phyloP scores from a whole-genome alignment of 768 basidiomycete species.

The Kwoniella sp. region DNA sequence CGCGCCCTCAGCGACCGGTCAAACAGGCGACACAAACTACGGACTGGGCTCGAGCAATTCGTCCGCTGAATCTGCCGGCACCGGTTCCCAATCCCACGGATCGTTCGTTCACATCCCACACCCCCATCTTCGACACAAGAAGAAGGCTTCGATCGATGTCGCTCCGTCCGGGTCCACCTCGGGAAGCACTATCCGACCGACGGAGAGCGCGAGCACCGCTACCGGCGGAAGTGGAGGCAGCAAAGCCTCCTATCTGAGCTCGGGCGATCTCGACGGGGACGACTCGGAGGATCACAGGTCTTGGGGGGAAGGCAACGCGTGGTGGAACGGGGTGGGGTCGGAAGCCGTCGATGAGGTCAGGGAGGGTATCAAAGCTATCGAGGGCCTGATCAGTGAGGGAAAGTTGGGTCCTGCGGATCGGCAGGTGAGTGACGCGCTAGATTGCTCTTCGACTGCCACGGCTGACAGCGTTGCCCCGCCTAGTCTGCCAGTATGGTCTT shows the following conservation, averaged over 20 bases:
- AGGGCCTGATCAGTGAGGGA: slow-evolving; percentile 19
- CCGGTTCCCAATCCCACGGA: slow-evolving; percentile 17
- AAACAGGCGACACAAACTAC: not conserved
- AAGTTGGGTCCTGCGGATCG: slow-evolving; percentile 21
- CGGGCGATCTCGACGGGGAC: slow-evolving; percentile 58
- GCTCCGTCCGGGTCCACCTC: slow-evolving; percentile 3
- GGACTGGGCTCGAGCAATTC: slow-evolving; percentile 14
- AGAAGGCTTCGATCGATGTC: slow-evolving; percentile 6
- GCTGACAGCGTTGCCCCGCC: not conserved
- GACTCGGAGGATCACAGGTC: slow-evolving; percentile 44
- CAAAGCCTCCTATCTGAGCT: slow-evolving; percentile 29
- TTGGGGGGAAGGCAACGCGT: slow-evolving; percentile 54
- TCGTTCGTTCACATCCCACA: slow-evolving; percentile 23
- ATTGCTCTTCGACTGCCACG: slow-evolving; percentile 1
- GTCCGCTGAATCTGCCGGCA: slow-evolving; percentile 17
- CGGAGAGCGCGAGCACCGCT: not conserved
- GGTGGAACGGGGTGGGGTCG: slow-evolving; percentile 59
- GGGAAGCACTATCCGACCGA: slow-evolving; percentile 6
- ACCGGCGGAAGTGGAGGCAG: too few species aligned
- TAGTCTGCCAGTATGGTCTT: slow-evolving; percentile 66
- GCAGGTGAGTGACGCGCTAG: slow-evolving; percentile 17
- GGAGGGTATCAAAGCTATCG: slow-evolving; percentile 57
- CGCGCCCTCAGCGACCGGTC: not conserved
- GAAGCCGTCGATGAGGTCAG: slow-evolving; percentile 62
- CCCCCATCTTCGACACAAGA: slow-evolving; percentile 12